Percentiles rank a stretch among this genome's conserved stretches.
phyloP scores from a whole-genome alignment of 805 yeast genomes.

The Jamesozyma hellenica region DNA sequence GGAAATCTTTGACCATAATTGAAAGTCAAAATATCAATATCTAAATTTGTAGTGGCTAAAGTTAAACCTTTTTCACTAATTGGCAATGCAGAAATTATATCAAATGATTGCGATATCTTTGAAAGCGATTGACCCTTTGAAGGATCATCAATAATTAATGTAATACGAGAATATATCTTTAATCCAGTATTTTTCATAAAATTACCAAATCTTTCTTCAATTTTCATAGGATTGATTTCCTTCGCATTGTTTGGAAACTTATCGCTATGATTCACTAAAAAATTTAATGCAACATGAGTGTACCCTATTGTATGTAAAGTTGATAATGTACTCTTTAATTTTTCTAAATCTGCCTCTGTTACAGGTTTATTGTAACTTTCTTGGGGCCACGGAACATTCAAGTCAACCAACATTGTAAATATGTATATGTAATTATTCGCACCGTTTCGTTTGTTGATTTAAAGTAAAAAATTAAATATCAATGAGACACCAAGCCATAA shows the following conservation, averaged over 20 bases:
- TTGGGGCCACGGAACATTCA: conserved; percentile 69
- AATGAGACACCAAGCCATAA: background rate
- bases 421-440: too few relatives aligned
- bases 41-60: conserved; percentile 62
- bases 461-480: too few relatives aligned
- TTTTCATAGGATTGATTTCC: conserved; percentile 37
- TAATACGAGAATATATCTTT: conserved; percentile 57
- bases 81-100: conserved; percentile 76
- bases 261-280: conserved; percentile 40
- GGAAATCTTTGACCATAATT: conserved; percentile 58
- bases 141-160: conserved; percentile 68
- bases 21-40: conserved; percentile 72
- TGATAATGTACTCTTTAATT: conserved; percentile 40
- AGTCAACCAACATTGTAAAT: conserved; percentile 37
- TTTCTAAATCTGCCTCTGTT: conserved; percentile 33
- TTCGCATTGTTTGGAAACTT: conserved; percentile 40
- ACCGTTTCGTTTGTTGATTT: too few relatives aligned
- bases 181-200: conserved; percentile 31
- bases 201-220: conserved; percentile 19
- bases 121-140: conserved; percentile 51
- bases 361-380: conserved; percentile 36
- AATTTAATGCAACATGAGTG: conserved; percentile 68
- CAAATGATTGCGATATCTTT: conserved; percentile 41
- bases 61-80: conserved; percentile 67
- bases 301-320: conserved; percentile 57